Conservation (phyloP, 768 basidiomycete species). For the Mycena belliarum region DNA sequence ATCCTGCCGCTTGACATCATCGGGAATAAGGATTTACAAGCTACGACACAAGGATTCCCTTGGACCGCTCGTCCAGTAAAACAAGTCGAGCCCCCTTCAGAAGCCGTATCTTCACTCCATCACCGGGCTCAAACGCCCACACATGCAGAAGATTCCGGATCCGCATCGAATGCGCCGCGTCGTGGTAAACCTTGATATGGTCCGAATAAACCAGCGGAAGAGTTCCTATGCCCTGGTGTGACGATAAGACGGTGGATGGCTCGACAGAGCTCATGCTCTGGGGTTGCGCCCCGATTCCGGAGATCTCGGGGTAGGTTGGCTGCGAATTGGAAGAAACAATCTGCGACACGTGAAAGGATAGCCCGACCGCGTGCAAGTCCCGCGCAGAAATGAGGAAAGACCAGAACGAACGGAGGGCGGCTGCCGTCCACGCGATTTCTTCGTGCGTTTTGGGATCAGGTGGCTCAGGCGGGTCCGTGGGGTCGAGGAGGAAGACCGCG, state of each 20-base stretch:
- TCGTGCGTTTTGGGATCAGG: constrained; percentile 21
- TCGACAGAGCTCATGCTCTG: not conserved
- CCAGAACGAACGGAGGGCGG: constrained; percentile 50
- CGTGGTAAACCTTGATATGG: constrained; percentile 63
- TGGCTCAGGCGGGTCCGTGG: constrained; percentile 23
- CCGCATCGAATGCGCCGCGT: constrained; percentile 46
- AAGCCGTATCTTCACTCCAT: constrained; percentile 39
- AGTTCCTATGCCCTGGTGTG: constrained; percentile 8
- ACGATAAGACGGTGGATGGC: constrained; percentile 10
- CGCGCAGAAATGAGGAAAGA: constrained; percentile 45
- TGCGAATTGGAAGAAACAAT: constrained; percentile 19
- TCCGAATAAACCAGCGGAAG: constrained; percentile 37
- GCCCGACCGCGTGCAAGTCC: constrained; percentile 39
- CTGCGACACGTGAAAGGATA: constrained; percentile 47
- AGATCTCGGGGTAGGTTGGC: constrained; percentile 11
- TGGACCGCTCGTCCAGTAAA: constrained; percentile 48
- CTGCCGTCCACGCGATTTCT: constrained; percentile 48
- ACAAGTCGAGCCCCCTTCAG: constrained; percentile 50
- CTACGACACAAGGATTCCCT: constrained; percentile 45
- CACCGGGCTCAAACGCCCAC: constrained; percentile 40
- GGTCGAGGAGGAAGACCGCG: constrained; percentile 38
- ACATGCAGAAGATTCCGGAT: constrained; percentile 53
- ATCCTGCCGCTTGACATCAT: too few species aligned
- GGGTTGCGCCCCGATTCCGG: constrained; percentile 19
- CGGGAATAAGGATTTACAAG: too few species aligned